phyloP scores from a whole-genome alignment of 176 grass and related monocot species.

The Aegilops longissima region DNA sequence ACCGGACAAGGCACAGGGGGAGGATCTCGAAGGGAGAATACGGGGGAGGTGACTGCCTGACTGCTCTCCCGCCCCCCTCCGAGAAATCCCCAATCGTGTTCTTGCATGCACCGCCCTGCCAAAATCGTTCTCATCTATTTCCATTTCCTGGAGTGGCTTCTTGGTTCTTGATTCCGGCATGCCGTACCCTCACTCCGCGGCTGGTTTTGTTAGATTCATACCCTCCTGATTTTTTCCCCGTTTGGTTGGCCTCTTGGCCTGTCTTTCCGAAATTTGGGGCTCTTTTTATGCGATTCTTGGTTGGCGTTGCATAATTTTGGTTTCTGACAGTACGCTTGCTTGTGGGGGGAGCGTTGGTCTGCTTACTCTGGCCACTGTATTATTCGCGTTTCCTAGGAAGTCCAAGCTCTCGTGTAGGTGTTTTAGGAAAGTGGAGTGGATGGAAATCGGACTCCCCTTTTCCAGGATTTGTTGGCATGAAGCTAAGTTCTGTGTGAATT shows the following conservation, averaged over 20 bases:
- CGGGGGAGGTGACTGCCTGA: constrained; percentile 27
- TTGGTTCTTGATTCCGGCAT: constrained; percentile 23
- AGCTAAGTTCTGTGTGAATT: background rate
- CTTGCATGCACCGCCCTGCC: constrained; percentile 15
- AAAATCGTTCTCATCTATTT: constrained; percentile 1
- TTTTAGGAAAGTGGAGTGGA: constrained; percentile 12
- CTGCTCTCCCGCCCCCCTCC: background rate
- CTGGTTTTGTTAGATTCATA: background rate
- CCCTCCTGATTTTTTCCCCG: background rate
- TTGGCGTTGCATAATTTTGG: constrained; percentile 1
- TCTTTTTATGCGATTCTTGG: constrained; percentile 3
- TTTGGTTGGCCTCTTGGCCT: background rate
- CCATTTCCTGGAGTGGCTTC: constrained; percentile 10
- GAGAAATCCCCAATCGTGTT: constrained; percentile 38
- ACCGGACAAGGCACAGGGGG: background rate
- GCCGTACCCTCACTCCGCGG: background rate
- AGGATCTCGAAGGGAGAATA: constrained; percentile 11
- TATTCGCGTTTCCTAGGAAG: constrained; percentile 4
- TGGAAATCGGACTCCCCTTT: constrained; percentile 11
- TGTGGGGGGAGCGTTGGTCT: background rate
- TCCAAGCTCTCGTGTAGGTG: constrained; percentile 5
- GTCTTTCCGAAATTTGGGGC: constrained; percentile 1
- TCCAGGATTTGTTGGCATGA: constrained; percentile 24
- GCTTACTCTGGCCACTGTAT: background rate
- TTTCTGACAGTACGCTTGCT: background rate